Percentiles rank a stretch among this genome's conserved stretches.
phyloP scores from a whole-genome alignment of 106 monocot genomes.

The Phalaenopsis equestris region DNA sequence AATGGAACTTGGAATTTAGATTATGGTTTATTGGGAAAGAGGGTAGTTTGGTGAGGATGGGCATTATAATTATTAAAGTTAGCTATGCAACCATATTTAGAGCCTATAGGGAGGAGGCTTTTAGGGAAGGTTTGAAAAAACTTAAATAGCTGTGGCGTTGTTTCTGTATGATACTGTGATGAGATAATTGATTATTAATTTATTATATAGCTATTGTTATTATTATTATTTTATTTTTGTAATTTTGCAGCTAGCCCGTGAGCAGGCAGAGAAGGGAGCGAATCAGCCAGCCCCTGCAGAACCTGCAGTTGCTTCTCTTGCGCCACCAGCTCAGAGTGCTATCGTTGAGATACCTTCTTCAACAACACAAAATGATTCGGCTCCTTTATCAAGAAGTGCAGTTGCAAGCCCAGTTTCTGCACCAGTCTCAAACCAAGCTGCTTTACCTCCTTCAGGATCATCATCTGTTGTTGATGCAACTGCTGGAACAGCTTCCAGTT shows the following conservation, averaged over 20 bases:
- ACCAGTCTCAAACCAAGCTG: conserved; percentile 15
- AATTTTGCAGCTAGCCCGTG: conserved; percentile 83
- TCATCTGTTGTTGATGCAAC: conserved; percentile 13
- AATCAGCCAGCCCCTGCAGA: conserved; percentile 28
- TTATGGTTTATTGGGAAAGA: not conserved
- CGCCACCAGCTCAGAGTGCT: conserved; percentile 10
- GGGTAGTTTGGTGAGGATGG: not conserved
- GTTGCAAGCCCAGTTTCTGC: conserved; percentile 20
- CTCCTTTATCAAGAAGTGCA: conserved; percentile 9
- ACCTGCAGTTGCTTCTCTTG: conserved; percentile 16
- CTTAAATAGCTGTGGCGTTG: not conserved
- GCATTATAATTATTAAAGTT: not conserved
- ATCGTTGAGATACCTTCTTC: conserved; percentile 18
- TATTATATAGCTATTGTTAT: not conserved
- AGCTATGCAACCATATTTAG: not conserved
- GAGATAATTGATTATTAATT: not conserved
- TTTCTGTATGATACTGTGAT: not conserved
- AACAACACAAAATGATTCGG: not conserved
- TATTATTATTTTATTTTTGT: not conserved
- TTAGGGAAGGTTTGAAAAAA: not conserved
- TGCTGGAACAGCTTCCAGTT: conserved; percentile 17
- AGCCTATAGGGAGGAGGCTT: not conserved
- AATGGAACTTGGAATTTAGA: not conserved
- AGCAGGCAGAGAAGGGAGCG: conserved; percentile 64
- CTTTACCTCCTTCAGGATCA: conserved; percentile 21